Base-by-base conservation (phyloP, 2,329 filamentous ascomycete species). In the Teratosphaeriaceae sp. region DNA sequence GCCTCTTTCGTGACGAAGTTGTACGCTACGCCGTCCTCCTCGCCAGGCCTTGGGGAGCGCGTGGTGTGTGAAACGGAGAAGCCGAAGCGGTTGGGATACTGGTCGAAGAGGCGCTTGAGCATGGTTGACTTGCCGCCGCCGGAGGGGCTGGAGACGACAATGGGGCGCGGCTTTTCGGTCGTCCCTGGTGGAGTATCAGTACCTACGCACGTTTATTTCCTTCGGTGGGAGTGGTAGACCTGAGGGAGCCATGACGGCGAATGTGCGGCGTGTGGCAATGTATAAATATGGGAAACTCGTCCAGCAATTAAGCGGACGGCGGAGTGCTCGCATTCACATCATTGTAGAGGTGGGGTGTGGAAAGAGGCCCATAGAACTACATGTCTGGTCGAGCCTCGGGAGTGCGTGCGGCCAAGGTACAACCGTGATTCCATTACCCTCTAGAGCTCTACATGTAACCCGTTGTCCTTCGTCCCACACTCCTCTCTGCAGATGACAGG, bases 81-180 rank as follows among this genome's bases (percentile, higher is more conserved):
- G 44, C 74, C 80, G 55, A 90, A 88, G 16, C 79, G 78, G 40
- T 78, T 75, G 5, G 77, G 78, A 59, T 80, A 78, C 43, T 76
- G 73, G 21, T 79, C 70, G 62, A 88, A 84, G 38, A 90, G 79
- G 37, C 77, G 73, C 59, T 80, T 80, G 65, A 85, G 82, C 48
- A 90, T 79, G 11, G 86, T 90, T 55, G 83, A 85, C 69, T 92
- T 92, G 54, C 86, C 86, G 37, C 86, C 79, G 62, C 86, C 86
- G 9, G 79, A 84, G 48, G 86, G 86, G 43, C 86, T 86, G 38
- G 81, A 87, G 65, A 92, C 84, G 56, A 92, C 80, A 57, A 90
- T 73, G 12, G 84, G 85, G 23, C 78, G 76, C 38, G 21, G 23
- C 35, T 39, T 23, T n/a, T 7, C 16, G 24, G 31, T 38, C 15